Evolutionary conservation across 441 rosid species (phyloP).

Genomic region (Corymbia citriodora): DNA sequence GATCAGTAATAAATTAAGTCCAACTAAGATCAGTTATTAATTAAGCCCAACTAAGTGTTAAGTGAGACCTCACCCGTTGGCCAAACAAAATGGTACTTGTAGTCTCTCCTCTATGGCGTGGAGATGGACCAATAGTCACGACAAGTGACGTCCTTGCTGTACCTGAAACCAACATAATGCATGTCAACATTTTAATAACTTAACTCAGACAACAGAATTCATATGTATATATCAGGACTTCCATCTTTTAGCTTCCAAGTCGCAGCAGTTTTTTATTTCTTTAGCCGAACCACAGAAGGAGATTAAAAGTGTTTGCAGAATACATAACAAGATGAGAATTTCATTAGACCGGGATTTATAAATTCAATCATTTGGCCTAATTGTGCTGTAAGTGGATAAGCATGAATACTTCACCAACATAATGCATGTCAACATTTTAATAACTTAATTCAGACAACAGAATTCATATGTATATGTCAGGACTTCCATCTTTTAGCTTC

Average conservation of each 20-base stretch:
- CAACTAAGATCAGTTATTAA: background rate
- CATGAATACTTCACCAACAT: background rate
- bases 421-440: slow-evolving; percentile 6
- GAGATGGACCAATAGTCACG: slow-evolving; percentile 96
- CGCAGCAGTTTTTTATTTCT: background rate
- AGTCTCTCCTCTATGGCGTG: slow-evolving; percentile 98
- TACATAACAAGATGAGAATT: no score
- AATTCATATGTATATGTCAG: background rate
- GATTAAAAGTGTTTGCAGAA: background rate
- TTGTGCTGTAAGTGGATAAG: no score
- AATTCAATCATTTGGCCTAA: no score
- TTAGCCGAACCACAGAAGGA: background rate
- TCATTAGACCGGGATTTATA: no score
- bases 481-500: background rate
- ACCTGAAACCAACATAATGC: slow-evolving; percentile 38
- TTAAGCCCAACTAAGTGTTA: background rate
- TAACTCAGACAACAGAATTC: slow-evolving; percentile 20
- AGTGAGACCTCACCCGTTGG: slow-evolving; percentile 64
- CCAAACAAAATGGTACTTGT: slow-evolving; percentile 99
- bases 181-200: slow-evolving; percentile 7
- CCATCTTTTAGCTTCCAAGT: background rate
- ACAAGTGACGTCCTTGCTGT: slow-evolving; percentile 97
- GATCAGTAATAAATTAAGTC: background rate
- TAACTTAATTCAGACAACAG: slow-evolving; percentile 19
- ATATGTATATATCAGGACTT: background rate